Base-by-base conservation (phyloP, 129 eudicot species). In the Scalesia atractyloides region DNA sequence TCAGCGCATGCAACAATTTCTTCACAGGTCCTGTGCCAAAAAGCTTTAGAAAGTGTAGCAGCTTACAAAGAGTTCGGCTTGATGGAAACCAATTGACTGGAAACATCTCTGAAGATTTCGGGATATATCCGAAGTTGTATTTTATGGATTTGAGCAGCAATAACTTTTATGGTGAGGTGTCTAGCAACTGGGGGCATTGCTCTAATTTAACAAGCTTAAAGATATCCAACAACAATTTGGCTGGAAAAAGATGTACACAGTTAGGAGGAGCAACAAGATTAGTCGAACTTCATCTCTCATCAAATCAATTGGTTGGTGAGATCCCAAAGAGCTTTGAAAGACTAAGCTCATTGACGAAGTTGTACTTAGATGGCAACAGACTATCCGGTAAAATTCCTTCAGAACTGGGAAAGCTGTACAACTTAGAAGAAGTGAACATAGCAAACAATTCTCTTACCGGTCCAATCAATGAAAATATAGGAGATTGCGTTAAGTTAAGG, bases 301-400 rank as follows among this genome's bases (percentile, higher is more conserved):
- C 83, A 14, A 82, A 82, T 46, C 24, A 58, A 7, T 63, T 82
- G 1, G 57, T 61, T 44, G 84, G 84, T 33, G 66, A 37, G 11
- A 83, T 86, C 68, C 91, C 88, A 17, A 60, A 56, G 36, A 59
- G 64, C 59, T 77, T 83, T 5, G 69, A 57, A 17, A 63, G 53
- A 2, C 56, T 81, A 59, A 18, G 8, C 11, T 67, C 47, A 17
- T 48, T 83, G 70, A 17, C 33, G 9, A 26, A 30, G 2, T 73
- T 86, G 7, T 6, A 34, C 13, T 57, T 83, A 75, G 67, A 71
- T 5, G 51, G 63, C 33, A 86, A 81, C 47, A 58, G 52, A 11
- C 58, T 84, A 14, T 70, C 79, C 0, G 80, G 84, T 7, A 46
- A 33, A 14, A 48, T 85, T 77, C 86, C 82, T 47, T 54, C 14